phyloP scores from a whole-genome alignment of 2,329 filamentous ascomycete species.

The Xylogone sp. region DNA sequence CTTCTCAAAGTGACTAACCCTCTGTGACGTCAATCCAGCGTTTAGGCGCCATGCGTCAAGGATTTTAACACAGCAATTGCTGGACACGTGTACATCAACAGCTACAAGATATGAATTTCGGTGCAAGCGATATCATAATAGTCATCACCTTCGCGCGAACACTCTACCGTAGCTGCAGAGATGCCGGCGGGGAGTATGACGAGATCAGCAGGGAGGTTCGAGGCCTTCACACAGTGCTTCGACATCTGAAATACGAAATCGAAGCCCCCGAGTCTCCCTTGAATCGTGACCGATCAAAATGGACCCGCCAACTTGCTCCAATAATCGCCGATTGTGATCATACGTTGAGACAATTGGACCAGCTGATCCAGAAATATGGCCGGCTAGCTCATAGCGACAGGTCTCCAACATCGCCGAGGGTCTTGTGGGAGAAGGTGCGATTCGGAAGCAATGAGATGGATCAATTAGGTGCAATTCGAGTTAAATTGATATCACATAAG shows the following conservation, averaged over 20 bases:
- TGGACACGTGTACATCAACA: neutral
- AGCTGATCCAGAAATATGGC: slow-evolving; percentile 45
- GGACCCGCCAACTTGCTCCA: slow-evolving; percentile 44
- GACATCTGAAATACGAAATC: slow-evolving; percentile 54
- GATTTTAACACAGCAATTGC: neutral
- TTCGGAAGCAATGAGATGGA: slow-evolving; percentile 28
- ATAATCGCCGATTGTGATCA: slow-evolving; percentile 54
- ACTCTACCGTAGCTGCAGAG: slow-evolving; percentile 50
- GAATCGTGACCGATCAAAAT: slow-evolving; percentile 40
- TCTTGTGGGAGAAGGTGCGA: slow-evolving; percentile 21
- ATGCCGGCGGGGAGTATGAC: slow-evolving; percentile 43
- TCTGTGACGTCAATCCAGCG: too few relatives aligned
- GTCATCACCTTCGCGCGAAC: slow-evolving; percentile 52
- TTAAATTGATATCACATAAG: slow-evolving; percentile 48
- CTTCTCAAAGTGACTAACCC: too few relatives aligned
- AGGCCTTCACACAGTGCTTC: slow-evolving; percentile 50
- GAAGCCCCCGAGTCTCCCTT: slow-evolving; percentile 54
- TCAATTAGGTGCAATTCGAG: slow-evolving; percentile 23
- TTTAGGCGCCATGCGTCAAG: neutral
- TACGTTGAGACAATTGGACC: slow-evolving; percentile 51
- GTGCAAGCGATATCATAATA: slow-evolving; percentile 44
- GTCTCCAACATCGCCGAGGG: slow-evolving; percentile 9
- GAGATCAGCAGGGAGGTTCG: slow-evolving; percentile 47
- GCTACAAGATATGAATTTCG: slow-evolving; percentile 24
- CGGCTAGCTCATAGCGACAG: slow-evolving; percentile 17